Conservation (phyloP, 2,329 filamentous ascomycete genomes). For the Colletotrichum cereale region DNA sequence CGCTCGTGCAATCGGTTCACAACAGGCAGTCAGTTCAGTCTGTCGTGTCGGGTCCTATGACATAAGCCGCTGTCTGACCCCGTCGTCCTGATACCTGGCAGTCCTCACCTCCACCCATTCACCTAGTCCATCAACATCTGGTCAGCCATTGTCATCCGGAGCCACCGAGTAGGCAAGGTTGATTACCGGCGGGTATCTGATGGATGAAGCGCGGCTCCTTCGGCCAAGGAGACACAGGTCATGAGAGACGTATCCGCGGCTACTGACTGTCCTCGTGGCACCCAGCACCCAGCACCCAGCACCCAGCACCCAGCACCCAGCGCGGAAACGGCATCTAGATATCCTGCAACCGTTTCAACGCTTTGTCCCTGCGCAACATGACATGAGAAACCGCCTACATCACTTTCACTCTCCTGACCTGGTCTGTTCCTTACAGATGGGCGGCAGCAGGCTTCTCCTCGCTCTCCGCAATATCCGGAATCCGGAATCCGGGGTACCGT, state of each 20-base stretch:
- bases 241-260: constrained; percentile 22
- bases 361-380: constrained; percentile 23
- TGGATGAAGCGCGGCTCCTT: constrained; percentile 21
- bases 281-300: too few relatives aligned
- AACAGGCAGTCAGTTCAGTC: neutral
- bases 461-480: neutral
- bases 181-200: constrained; percentile 5
- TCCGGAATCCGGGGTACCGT: neutral
- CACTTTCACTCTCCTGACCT: too few relatives aligned
- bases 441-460: neutral
- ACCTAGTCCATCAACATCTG: neutral
- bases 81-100: constrained; percentile 5
- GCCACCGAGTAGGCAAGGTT: neutral
- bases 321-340: neutral
- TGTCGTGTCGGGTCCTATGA: neutral
- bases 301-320: too few relatives aligned
- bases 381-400: neutral
- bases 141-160: constrained; percentile 1
- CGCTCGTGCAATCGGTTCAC: constrained; percentile 24
- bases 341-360: constrained; percentile 32
- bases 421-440: neutral
- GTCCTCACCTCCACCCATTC: neutral
- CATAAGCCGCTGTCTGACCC: constrained; percentile 29
- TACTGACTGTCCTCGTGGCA: constrained; percentile 16
- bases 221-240: constrained; percentile 7